Evolutionary conservation across 148 eudicot genomes (phyloP), one percentile per base, ranked within the genome.

Genomic region (Selenicereus undatus): DNA sequence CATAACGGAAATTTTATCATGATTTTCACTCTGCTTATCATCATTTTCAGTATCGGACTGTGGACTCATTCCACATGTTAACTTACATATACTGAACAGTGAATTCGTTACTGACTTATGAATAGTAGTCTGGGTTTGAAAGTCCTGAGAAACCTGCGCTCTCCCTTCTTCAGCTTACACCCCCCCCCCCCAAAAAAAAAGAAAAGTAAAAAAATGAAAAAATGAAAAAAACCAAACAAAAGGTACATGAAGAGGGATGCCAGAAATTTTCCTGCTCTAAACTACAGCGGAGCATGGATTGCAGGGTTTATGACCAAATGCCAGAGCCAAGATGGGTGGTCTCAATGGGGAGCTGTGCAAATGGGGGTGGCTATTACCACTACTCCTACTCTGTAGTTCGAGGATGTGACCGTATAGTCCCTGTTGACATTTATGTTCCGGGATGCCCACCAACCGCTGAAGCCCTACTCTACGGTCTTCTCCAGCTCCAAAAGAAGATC

Each of bases 241-340:
- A 56, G 22, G 12, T 48, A 10, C 10, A 12, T 48, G 12, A 56
- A 56, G 62, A 56, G 22, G 16, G 22, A 20, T 56, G 22, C 22
- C 3, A 16, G 5, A 56, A 56, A 56, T 4, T 17, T 56, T 56
- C 22, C 62, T 18, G 62, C 5, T 4, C 62, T 56, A 68, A 12
- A 27, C 18, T 12, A 12, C 71, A 32, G 13, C 27, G 14, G 32
- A 36, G 36, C 71, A 12, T 27, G 30, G 35, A 45, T 80, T 84
- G 81, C 90, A 92, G 97, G 84, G 97, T 92, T 13, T 92, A 91
- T 80, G 97, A 92, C 69, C 97, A 92, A 84, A 92, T 92, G 97
- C 97, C 94, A 0, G 94, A 92, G 89, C 97, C 97, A 21, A 88
- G 97, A 84, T 92, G 97, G 97, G 97, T 92, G 12, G 88, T 92